Conservation (phyloP, 2,329 filamentous ascomycete species). For the Scedosporium boydii region DNA sequence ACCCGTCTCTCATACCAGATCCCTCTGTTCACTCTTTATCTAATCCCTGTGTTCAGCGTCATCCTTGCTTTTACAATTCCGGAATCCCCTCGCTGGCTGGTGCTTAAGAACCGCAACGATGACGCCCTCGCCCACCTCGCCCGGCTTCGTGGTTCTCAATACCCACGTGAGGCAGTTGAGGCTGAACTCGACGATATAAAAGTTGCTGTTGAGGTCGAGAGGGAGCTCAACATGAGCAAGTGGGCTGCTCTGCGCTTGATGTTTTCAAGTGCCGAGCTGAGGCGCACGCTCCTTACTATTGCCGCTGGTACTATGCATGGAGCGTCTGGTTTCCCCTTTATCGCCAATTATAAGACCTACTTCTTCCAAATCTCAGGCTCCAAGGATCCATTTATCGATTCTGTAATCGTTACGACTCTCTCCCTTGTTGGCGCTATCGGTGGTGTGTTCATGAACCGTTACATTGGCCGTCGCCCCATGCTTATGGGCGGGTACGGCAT, state of each 20-base stretch:
- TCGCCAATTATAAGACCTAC: conserved; percentile 8
- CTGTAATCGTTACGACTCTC: conserved; percentile 7
- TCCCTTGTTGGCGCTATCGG: conserved; percentile 5
- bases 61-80: conserved; percentile 1
- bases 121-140: neutral
- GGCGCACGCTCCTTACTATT: conserved; percentile 7
- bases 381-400: conserved; percentile 7
- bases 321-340: conserved; percentile 8
- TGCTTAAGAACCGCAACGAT: neutral
- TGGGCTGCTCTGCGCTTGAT: conserved; percentile 6
- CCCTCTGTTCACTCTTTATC: conserved; percentile 1
- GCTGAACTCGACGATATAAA: conserved; percentile 2
- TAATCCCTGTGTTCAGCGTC: neutral
- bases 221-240: conserved; percentile 3
- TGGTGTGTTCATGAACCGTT: conserved; percentile 7
- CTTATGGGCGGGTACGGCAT: conserved; percentile 4
- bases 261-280: conserved; percentile 6
- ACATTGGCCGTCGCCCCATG: conserved; percentile 5
- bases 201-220: conserved; percentile 7
- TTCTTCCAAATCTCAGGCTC: conserved; percentile 9
- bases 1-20: conserved; percentile 5
- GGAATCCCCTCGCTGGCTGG: conserved; percentile 5
- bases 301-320: conserved; percentile 6
- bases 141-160: conserved; percentile 5
- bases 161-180: neutral